Conservation (phyloP, 768 basidiomycete species). For the Rhodocollybia butyracea region DNA sequence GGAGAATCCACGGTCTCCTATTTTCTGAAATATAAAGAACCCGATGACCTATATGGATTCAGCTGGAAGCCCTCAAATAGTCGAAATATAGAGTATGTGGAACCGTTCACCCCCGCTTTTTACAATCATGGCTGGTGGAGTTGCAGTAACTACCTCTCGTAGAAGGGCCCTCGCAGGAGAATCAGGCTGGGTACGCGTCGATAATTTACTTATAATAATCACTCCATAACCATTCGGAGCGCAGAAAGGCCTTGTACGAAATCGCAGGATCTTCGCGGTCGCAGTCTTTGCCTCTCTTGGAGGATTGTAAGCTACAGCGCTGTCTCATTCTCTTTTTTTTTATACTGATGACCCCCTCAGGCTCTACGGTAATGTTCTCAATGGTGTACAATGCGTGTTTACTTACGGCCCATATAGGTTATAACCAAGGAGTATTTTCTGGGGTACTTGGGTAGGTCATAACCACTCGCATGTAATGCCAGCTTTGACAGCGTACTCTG, state of each 20-base stretch:
- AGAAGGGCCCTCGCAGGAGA: conserved; percentile 56
- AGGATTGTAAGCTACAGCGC: conserved; percentile 70
- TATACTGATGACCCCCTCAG: conserved; percentile 28
- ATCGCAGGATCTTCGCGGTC: conserved; percentile 61
- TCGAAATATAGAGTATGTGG: background rate
- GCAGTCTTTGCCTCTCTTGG: conserved; percentile 79
- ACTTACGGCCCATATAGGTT: conserved; percentile 37
- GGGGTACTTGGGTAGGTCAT: conserved; percentile 57
- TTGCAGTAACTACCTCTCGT: conserved; percentile 38
- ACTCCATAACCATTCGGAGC: no score
- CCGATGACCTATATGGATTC: background rate
- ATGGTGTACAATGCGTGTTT: conserved; percentile 1
- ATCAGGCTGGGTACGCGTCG: conserved; percentile 58
- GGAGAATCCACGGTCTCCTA: background rate
- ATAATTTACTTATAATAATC: background rate
- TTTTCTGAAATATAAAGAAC: no score
- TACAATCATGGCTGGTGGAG: conserved; percentile 43
- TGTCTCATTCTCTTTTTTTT: conserved; percentile 12
- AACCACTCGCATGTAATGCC: background rate
- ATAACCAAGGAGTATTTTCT: conserved; percentile 79
- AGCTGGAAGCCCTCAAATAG: background rate
- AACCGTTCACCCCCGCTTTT: background rate
- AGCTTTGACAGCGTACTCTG: background rate
- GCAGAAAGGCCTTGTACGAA: conserved; percentile 63
- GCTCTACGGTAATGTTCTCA: conserved; percentile 47